Evolutionary conservation across 345 rosid genomes (phyloP), one percentile per base, ranked within the genome.

Genomic region (Rhodomyrtus tomentosa): DNA sequence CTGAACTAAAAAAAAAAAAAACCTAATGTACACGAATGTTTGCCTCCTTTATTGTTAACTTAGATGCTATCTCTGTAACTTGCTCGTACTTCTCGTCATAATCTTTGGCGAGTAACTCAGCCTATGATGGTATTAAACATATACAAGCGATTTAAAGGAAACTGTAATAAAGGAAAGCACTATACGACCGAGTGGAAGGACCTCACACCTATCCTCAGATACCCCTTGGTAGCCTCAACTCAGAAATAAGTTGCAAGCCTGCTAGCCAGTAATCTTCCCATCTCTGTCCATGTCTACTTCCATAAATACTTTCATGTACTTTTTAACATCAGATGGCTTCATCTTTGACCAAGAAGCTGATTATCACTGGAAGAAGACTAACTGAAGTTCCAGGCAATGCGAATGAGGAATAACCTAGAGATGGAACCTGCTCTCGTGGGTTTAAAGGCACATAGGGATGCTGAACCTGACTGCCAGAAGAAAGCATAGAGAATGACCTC

Each of bases 171-270:
- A 84, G 6, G 51, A 86, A 53, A 83, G 55, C 38, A 50, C 76
- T 2, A 55, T 58, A 72, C 73, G 51, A 83, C 14, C 62, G 38
- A 82, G 54, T 59, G 84, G 54, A 84, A 54, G 27, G 45, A 51
- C 40, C 83, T 81, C 45, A 29, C 54, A 52, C 25, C 59, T 50
- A 81, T 32, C 58, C 24, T 81, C 49, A 18, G 45, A 81, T 91
- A 97, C 98, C 99, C 91, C 98, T 92, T 59, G 96, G 98, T 82
- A 96, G 90, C 91, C 94, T 93, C 98, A 95, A 90, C 98, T 97
- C 88, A 93, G 89, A 88, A 97, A 97, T 80, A 97, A 90, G 90
- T 95, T 92, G 86, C 94, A 91, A 54, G 99, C 98, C 91, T 96
- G 93, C 90, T 94, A 98, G 81, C 98, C 99, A 45, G 93, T 95